Evolutionary conservation across 2,329 filamentous ascomycete species (phyloP), one percentile per base, ranked within the genome.

Genomic region (Xenosphaeropsis pyriputrescens): DNA sequence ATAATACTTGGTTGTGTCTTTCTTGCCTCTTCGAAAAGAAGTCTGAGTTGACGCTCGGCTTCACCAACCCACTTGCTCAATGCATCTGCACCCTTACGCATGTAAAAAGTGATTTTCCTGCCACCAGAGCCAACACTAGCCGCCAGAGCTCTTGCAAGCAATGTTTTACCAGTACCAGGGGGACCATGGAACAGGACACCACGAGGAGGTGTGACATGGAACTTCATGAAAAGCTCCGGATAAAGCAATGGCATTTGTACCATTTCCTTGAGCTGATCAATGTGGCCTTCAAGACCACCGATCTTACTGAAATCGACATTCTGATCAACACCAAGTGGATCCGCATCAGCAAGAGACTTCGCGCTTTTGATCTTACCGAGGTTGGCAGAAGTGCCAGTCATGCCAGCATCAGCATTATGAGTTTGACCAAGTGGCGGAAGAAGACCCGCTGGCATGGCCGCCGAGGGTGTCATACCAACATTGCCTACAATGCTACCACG

Each of bases 61-160:
- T 98, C 91, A 54, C 91, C 91, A 37, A 98, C 91, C 91, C 91
- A 98, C 61, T 98, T 98, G 59, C 88, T 95, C 44, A 98, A 65
- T 13, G 88, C 88, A 68, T 98, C 91, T 17, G 91, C 93, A 55
- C 91, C 93, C 60, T 98, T 98, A 43, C 91, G 81, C 91, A 98
- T 98, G 60, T 96, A 98, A 51, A 98, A 98, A 0, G 88, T 96
- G 45, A 98, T 91, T 57, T 96, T 96, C 47, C 81, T 79, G 16
- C 89, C 89, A 36, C 89, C 82, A 11, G 82, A 76, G 45, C 85
- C 88, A 41, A 94, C 81, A 43, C 84, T 93, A 39, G 91, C 93
- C 36, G 93, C 88, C 34, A 98, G 67, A 32, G 91, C 91, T 51
- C 91, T 76, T 37, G 93, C 91, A 43, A 98, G 72, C n/a, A 98